Evolutionary conservation across 805 yeast genomes (phyloP).

Genomic region (Lachancea mirantina): DNA sequence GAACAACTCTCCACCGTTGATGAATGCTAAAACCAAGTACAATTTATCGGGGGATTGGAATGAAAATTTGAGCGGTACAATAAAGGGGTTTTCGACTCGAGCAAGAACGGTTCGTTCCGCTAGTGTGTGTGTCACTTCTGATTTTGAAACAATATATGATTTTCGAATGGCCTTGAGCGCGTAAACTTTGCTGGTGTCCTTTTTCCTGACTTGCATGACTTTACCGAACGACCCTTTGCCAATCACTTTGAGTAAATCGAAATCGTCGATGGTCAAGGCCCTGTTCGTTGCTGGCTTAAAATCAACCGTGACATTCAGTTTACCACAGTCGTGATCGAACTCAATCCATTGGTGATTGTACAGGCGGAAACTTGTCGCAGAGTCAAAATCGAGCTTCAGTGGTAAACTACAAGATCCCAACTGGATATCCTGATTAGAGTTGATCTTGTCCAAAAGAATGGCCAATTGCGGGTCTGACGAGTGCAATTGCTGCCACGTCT

Average conservation of each 20-base stretch:
- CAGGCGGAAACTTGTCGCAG: slow-evolving; percentile 47
- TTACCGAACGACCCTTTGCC: slow-evolving; percentile 98
- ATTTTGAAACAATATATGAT: slow-evolving; percentile 86
- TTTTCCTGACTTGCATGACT: slow-evolving; percentile 96
- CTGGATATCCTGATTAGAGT: slow-evolving; percentile 57
- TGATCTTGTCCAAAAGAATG: slow-evolving; percentile 29
- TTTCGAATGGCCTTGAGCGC: slow-evolving; percentile 92
- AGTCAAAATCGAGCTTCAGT: slow-evolving; percentile 44
- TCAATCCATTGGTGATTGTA: slow-evolving; percentile 58
- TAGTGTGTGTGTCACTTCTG: slow-evolving; percentile 92
- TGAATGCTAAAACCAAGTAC: slow-evolving; percentile 82
- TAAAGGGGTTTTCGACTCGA: slow-evolving; percentile 87
- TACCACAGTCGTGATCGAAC: slow-evolving; percentile 39
- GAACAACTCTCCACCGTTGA: slow-evolving; percentile 95
- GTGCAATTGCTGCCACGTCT: slow-evolving; percentile 27
- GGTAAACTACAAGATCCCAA: slow-evolving; percentile 66
- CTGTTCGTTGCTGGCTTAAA: slow-evolving; percentile 61
- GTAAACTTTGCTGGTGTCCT: slow-evolving; percentile 89
- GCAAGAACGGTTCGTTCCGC: slow-evolving; percentile 96
- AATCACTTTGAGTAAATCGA: slow-evolving; percentile 86
- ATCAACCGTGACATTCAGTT: slow-evolving; percentile 56
- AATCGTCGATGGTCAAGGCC: slow-evolving; percentile 80
- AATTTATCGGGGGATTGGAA: slow-evolving; percentile 96
- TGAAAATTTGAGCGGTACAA: slow-evolving; percentile 91
- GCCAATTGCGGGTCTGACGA: slow-evolving; percentile 23